Base-by-base conservation (phyloP, 176 grass and related monocot genomes). In the Leersia perrieri region DNA sequence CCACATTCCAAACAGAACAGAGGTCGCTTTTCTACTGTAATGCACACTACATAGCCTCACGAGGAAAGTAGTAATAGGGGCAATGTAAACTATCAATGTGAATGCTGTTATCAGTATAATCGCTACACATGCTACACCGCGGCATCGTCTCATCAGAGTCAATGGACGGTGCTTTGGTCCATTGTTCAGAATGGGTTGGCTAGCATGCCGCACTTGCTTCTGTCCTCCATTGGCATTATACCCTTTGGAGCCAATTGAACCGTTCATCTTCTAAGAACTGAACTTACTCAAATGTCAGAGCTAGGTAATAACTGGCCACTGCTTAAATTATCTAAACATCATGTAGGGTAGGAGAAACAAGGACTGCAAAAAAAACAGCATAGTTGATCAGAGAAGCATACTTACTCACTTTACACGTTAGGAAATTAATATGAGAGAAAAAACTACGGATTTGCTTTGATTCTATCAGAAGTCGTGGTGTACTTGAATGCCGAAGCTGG, bases 101-200 rank as follows among this genome's bases (percentile, higher is more conserved):
- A 97, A 97, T 80, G 95, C 90, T 69, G 92, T 97, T 64, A 77
- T 92, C 60, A 94, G 58, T 72, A 97, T 92, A 57, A 90, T 87
- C 3, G 69, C 71, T 26, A 97, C 68, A 57, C 95, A 97, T 64
- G 78, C 41, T 69, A 94, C 76, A 40, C 95, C 95, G 38, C 95
- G 86, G 32, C 91, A 90, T 70, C 74, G 76, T 63, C 95, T 94
- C 85, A 92, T 44, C n/a, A 55, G 76, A 74, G 92, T 97, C 84
- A 97, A 83, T 30, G 87, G 83, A 76, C 83, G 85, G 74, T 94
- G 95, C 80, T 89, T 94, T 63, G 73, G 85, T 70, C 60, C 82
- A 38, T 82, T 84, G 29, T 97, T 90, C 75, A 81, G 36, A 88
- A 30, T 89, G 26, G 57, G 26, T 45, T 70, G 75, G 38, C 74